Conservation (phyloP, 257 asterid genomes). For the Solanum sejunctum region DNA sequence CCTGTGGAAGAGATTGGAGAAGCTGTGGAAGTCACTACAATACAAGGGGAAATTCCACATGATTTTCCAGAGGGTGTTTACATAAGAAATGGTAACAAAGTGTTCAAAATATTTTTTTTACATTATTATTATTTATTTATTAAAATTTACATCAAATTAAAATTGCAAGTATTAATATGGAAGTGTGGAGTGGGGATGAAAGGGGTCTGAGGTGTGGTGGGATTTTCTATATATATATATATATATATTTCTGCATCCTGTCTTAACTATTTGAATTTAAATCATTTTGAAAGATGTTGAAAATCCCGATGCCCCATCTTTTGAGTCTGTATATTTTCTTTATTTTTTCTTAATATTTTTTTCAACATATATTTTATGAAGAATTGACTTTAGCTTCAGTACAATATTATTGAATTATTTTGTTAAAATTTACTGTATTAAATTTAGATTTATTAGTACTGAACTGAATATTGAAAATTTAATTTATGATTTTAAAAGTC, state of each 20-base stretch:
- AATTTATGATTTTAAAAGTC: background rate
- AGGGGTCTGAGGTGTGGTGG: background rate
- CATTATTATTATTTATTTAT: too few relatives aligned
- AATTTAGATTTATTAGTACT: background rate
- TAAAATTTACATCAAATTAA: too few relatives aligned
- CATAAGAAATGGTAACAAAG: constrained; percentile 40
- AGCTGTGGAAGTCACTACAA: constrained; percentile 5
- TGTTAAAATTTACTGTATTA: background rate
- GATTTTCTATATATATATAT: too few relatives aligned
- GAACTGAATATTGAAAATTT: background rate
- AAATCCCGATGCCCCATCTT: background rate
- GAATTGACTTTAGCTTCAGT: background rate
- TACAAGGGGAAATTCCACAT: constrained; percentile 35
- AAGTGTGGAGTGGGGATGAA: background rate
- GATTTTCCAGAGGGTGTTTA: constrained; percentile 54
- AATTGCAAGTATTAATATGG: background rate
- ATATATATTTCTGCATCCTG: background rate
- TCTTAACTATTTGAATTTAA: background rate
- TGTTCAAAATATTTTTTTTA: background rate
- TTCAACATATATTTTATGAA: background rate
- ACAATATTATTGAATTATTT: background rate
- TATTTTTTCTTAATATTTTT: background rate
- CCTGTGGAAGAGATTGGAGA: constrained; percentile 53
- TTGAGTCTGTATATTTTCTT: background rate
- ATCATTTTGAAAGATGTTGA: background rate